Percentiles rank a stretch among this genome's conserved stretches.
Conservation (phyloP, 2,329 filamentous ascomycete species). For the Orbilia brochopaga region DNA sequence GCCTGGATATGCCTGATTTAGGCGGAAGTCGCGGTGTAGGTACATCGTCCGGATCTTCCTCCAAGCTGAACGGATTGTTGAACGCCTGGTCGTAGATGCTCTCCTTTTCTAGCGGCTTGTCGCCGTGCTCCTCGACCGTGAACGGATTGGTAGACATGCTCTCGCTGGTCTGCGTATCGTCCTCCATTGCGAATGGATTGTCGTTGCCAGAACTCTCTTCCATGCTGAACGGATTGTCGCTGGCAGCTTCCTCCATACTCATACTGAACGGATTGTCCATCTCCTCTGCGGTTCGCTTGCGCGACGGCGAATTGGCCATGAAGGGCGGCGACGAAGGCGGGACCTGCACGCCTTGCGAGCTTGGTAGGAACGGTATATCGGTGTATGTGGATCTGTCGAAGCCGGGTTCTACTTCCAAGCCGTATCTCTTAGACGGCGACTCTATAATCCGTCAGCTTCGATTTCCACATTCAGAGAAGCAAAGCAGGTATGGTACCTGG, state of each 20-base stretch:
- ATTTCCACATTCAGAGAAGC: conserved; percentile 49
- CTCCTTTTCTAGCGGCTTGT: conserved; percentile 13
- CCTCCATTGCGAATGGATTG: conserved; percentile 18
- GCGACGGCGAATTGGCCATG: conserved; percentile 9
- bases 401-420: conserved; percentile 34
- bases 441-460: conserved; percentile 60
- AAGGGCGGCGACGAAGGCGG: conserved; percentile 30
- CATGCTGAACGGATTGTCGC: conserved; percentile 29
- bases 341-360: conserved; percentile 34
- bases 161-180: background rate
- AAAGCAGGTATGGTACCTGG: conserved; percentile 50
- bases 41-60: conserved; percentile 36
- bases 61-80: conserved; percentile 29
- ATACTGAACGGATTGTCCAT: conserved; percentile 40
- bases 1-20: conserved; percentile 15
- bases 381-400: conserved; percentile 38
- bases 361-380: conserved; percentile 40
- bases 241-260: conserved; percentile 25
- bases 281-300: conserved; percentile 3
- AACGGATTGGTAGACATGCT: conserved; percentile 12
- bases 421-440: conserved; percentile 53
- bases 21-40: conserved; percentile 26
- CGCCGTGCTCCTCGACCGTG: conserved; percentile 3
- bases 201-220: conserved; percentile 14
- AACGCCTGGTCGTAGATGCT: conserved; percentile 38